Base-by-base conservation (phyloP, 371 early-diverging fungal genomes). In the Mortierella sp. region DNA sequence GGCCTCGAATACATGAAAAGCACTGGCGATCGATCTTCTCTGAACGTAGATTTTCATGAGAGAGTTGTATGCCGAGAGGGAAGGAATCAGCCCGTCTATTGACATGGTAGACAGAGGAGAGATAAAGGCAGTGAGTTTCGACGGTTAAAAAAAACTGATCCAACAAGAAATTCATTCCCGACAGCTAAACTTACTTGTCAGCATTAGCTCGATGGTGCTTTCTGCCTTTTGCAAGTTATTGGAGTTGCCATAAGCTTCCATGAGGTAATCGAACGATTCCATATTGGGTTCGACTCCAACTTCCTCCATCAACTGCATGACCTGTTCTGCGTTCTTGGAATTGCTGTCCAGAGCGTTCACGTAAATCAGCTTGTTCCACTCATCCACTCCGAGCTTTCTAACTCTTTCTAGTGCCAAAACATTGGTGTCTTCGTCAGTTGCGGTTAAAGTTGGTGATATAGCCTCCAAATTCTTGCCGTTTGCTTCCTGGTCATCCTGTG, bases 241-340 rank as follows among this genome's bases (percentile, higher is more conserved):
- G 0, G 84, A 86, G 69, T 90, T 91, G 12, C 94, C 92, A 77
- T 96, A 94, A 0, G 95, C 94, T 74, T 95, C 90, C 84, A 96
- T 89, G 49, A 97, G 87, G 64, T 94, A 88, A 70, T 91, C 93
- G 78, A 90, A 92, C 0, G 94, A 90, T 39, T 87, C 83, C 40
- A 91, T 72, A 69, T 90, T 91, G 5, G 96, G 95, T 70, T 85
- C 67, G 12, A 93, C 60, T 6, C 92, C 90, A 18, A 88, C 84
- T 59, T 90, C 87, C 62, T 86, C 73, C 89, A 96, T 93, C 66
- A 94, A 67, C 14, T 92, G 84, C 66, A 94, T 88, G 35, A 92
- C 93, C 65, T 87, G 84, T 70, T 94, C 91, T 1, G 96, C 97
- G 68, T 95, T 91, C 0, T 80, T 77, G 0, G 88, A 86, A 26